Conservation (phyloP, 2,329 filamentous ascomycete species). For the Chrysosporium keratinophilum region DNA sequence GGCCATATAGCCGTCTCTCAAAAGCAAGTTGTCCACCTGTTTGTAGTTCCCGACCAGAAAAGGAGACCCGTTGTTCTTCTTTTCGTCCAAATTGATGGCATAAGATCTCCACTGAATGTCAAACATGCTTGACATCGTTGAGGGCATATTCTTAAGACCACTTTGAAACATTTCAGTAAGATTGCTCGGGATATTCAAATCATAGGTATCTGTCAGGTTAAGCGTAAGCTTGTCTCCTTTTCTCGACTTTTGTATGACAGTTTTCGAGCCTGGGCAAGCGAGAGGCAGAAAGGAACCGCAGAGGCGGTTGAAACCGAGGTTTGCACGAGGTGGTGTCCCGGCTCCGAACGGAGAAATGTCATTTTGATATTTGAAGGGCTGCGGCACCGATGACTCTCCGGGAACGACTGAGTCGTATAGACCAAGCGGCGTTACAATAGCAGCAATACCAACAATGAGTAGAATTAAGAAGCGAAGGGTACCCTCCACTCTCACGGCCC, state of each 20-base stretch:
- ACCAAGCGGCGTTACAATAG: slow-evolving; percentile 40
- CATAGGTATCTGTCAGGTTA: slow-evolving; percentile 21
- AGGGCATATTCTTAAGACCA: slow-evolving; percentile 22
- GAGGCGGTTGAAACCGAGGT: slow-evolving; percentile 26
- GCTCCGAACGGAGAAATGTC: slow-evolving; percentile 32
- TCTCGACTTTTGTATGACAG: slow-evolving; percentile 7
- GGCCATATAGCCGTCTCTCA: slow-evolving; percentile 26
- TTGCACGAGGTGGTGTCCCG: slow-evolving; percentile 31
- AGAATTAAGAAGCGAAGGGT: slow-evolving; percentile 22
- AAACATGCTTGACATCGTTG: slow-evolving; percentile 35
- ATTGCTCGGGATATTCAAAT: slow-evolving; percentile 27
- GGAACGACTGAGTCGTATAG: slow-evolving; percentile 34
- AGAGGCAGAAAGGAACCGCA: slow-evolving; percentile 21
- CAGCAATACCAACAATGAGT: slow-evolving; percentile 25
- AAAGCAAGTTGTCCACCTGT: slow-evolving; percentile 25
- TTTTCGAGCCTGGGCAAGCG: slow-evolving; percentile 21
- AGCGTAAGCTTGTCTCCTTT: slow-evolving; percentile 19
- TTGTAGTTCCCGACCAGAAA: slow-evolving; percentile 26
- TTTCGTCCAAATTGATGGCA: slow-evolving; percentile 15
- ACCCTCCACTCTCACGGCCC: slow-evolving; percentile 20
- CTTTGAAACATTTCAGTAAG: slow-evolving; percentile 32
- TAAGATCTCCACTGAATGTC: slow-evolving; percentile 34
- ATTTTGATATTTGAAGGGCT: slow-evolving; percentile 30
- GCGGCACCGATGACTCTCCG: slow-evolving; percentile 10
- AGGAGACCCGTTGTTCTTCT: slow-evolving; percentile 25